phyloP scores from a whole-genome alignment of 2,329 filamentous ascomycete genomes.

The Fusarium mundagurra region DNA sequence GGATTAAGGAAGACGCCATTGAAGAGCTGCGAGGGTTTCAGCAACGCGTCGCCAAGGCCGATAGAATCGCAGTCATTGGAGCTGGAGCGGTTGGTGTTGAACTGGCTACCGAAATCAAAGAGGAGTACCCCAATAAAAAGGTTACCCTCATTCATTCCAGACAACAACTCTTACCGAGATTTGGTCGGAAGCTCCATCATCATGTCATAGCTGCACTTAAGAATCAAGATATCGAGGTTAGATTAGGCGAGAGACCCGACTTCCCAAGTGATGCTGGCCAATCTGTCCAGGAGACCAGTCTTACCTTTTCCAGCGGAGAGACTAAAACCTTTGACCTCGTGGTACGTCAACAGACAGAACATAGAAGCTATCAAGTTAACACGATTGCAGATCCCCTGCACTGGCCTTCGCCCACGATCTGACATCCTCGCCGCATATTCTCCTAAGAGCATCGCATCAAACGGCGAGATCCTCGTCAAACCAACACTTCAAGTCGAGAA shows the following conservation, averaged over 20 bases:
- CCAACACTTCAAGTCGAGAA: constrained; percentile 16
- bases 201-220: neutral
- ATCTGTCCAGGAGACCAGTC: neutral
- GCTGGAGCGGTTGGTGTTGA: constrained; percentile 26
- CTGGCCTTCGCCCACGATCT: constrained; percentile 19
- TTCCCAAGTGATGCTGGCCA: neutral
- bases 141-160: constrained; percentile 23
- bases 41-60: neutral
- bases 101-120: constrained; percentile 15
- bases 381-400: constrained; percentile 17
- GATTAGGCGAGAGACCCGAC: neutral
- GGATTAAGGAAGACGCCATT: neutral
- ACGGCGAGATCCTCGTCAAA: constrained; percentile 6
- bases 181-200: constrained; percentile 9
- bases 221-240: neutral
- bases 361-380: accelerated
- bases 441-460: neutral
- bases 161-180: constrained; percentile 11
- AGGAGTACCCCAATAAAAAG: constrained; percentile 1
- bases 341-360: neutral
- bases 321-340: constrained; percentile 10
- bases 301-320: neutral
- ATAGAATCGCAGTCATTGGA: constrained; percentile 8
- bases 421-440: neutral
- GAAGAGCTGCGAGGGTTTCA: constrained; percentile 5